phyloP scores from a whole-genome alignment of 495 filamentous ascomycete species.

The Cudoniella acicularis region DNA sequence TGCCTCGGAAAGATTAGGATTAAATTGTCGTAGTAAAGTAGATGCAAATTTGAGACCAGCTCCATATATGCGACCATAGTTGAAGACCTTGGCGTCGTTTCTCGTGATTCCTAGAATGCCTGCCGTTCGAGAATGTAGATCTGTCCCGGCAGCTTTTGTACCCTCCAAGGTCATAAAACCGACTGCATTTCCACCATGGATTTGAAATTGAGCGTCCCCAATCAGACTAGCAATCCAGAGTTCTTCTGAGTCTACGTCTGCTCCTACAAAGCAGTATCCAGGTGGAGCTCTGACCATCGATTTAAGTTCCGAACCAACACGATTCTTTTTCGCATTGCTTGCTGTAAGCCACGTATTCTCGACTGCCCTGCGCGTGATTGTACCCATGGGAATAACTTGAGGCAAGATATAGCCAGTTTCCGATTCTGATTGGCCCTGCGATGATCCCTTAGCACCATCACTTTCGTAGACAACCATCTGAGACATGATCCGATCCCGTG shows the following conservation, averaged over 20 bases:
- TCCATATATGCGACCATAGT: slow-evolving; percentile 97
- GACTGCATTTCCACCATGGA: slow-evolving; percentile 94
- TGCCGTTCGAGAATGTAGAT: slow-evolving; percentile 92
- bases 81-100: slow-evolving; percentile 96
- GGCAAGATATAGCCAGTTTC: slow-evolving; percentile 87
- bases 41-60: slow-evolving; percentile 91
- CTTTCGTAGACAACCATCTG: slow-evolving; percentile 90
- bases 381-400: slow-evolving; percentile 99
- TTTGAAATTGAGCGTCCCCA: slow-evolving; percentile 86
- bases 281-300: slow-evolving; percentile 92
- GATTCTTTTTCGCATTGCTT: slow-evolving; percentile 91
- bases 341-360: slow-evolving; percentile 99
- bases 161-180: slow-evolving; percentile 99
- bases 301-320: slow-evolving; percentile 95
- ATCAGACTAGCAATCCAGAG: slow-evolving; percentile 97
- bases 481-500: slow-evolving; percentile 82
- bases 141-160: slow-evolving; percentile 87
- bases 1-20: slow-evolving; percentile 71
- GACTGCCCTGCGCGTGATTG: slow-evolving; percentile 91
- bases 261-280: slow-evolving; percentile 91
- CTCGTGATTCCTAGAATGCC: slow-evolving; percentile 87
- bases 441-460: slow-evolving; percentile 36
- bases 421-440: slow-evolving; percentile 13
- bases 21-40: slow-evolving; percentile 88
- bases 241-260: slow-evolving; percentile 98